A percentile compares a stretch with the other conserved stretches of the same genome.
phyloP scores from a whole-genome alignment of 23 red algal genomes.

The Cyanidiococcus yangmingshanensis region DNA sequence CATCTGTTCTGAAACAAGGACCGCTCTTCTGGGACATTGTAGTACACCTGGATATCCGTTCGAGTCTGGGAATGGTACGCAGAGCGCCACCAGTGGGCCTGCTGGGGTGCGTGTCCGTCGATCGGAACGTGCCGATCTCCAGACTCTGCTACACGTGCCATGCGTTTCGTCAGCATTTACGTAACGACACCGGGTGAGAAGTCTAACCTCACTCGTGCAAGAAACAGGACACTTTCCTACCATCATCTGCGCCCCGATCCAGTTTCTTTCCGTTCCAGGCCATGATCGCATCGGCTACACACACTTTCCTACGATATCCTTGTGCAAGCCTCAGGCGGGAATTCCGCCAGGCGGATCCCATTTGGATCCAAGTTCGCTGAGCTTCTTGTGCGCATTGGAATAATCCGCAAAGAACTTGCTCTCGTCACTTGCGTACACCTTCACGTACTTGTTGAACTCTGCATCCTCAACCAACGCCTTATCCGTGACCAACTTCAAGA shows the following conservation, averaged over 20 bases:
- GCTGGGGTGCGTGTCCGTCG: no score
- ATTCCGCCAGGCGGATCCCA: slow-evolving; percentile 25
- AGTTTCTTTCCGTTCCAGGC: neutral
- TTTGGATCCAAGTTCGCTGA: slow-evolving; percentile 71
- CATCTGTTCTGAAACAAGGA: no score
- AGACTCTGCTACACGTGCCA: no score
- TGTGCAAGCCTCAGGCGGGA: neutral
- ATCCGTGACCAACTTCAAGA: slow-evolving; percentile 61
- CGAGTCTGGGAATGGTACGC: no score
- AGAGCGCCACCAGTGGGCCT: no score
- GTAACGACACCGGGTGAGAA: neutral
- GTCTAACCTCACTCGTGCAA: neutral
- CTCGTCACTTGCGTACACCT: slow-evolving; percentile 74
- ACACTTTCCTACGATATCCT: neutral
- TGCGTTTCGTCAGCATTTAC: no score
- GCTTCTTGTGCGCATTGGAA: slow-evolving; percentile 63
- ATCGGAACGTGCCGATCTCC: no score
- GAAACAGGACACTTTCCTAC: neutral
- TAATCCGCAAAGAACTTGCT: slow-evolving; percentile 87
- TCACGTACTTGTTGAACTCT: slow-evolving; percentile 49
- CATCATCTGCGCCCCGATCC: neutral
- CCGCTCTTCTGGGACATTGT: no score
- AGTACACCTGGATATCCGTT: no score
- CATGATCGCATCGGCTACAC: neutral
- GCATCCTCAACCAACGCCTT: slow-evolving; percentile 63